Conservation (phyloP, 225 moss, liverwort and hornwort genomes). For the Pseudisothecium myosuroides region DNA sequence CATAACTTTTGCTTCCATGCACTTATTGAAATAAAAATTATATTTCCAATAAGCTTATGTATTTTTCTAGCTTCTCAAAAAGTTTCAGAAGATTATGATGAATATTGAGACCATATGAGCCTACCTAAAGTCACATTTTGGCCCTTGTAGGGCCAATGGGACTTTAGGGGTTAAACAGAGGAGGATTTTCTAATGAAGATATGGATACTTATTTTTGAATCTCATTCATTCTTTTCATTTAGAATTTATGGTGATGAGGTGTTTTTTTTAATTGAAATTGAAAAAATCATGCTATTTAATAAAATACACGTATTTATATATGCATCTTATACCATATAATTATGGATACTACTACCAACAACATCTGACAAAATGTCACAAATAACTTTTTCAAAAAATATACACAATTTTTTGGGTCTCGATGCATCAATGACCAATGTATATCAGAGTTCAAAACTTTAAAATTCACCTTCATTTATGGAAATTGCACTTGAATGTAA, state of each 20-base stretch:
- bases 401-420: no score
- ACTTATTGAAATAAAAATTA: no score
- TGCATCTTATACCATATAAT: not conserved
- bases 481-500: not conserved
- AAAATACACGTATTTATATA: not conserved
- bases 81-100: no score
- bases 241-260: not conserved
- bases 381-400: no score
- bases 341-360: not conserved
- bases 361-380: not conserved
- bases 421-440: fast-evolving
- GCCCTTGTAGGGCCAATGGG: no score
- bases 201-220: not conserved
- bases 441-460: fast-evolving
- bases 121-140: no score
- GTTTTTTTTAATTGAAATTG: not conserved
- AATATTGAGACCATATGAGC: no score
- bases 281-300: not conserved
- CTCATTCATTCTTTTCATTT: not conserved
- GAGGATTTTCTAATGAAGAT: not conserved
- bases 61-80: no score
- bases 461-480: no score
- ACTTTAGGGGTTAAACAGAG: no score
- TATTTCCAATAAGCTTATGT: no score
- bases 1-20: no score